Evolutionary conservation across 1,284 basidiomycete species (phyloP).

Genomic region (Athelia sp.): DNA sequence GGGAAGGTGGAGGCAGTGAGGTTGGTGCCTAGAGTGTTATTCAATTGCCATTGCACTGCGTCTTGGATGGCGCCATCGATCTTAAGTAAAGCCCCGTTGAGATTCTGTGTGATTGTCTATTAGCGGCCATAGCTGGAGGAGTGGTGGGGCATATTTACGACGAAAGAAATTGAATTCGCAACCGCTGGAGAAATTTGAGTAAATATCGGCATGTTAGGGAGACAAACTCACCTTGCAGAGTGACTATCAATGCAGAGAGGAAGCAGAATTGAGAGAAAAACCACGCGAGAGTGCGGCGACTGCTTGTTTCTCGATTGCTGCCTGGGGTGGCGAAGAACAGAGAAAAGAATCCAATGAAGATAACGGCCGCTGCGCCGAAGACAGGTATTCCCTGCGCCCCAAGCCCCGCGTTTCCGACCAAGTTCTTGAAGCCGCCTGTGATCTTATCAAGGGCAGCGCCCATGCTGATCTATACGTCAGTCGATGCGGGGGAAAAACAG

Average conservation of each 20-base stretch:
- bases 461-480: not conserved
- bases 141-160: not conserved
- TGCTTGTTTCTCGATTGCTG: not conserved
- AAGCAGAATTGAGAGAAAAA: not conserved
- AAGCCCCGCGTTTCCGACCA: not conserved
- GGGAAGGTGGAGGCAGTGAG: not conserved
- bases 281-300: not conserved
- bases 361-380: not conserved
- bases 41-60: not conserved
- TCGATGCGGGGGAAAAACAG: not conserved
- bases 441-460: not conserved
- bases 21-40: not conserved
- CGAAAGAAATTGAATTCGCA: not conserved
- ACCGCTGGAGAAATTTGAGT: not conserved
- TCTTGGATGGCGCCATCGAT: not conserved
- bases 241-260: not conserved
- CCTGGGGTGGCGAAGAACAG: not conserved
- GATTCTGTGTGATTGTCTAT: not conserved
- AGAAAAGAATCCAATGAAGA: not conserved
- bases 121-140: not conserved
- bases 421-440: not conserved
- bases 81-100: not conserved
- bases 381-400: not conserved
- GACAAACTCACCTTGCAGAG: not conserved
- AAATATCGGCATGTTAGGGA: not conserved